A percentile compares a stretch with the other conserved stretches of the same genome.
These are phyloP conservation scores for Plasmodium blacklocki DNA, from an alignment of 169 alveolate species.

Conservation along the genomic window DNA sequence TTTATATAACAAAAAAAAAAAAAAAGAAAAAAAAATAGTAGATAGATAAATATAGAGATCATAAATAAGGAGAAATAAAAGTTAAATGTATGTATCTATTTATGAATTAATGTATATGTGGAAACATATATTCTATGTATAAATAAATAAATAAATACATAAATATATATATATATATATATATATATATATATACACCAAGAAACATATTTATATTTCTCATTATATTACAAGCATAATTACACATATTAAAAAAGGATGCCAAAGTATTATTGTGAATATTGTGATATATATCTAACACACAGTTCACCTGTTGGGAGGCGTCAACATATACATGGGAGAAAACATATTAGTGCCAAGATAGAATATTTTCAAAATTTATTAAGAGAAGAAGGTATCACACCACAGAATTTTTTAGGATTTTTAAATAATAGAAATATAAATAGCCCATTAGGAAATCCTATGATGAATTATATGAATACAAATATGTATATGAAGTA, in stretches of 20 bases:
- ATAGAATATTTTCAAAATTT: slow-evolving; percentile 96
- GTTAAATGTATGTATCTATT: background rate
- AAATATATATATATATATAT: background rate
- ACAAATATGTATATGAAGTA: slow-evolving; percentile 35
- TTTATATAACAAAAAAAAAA: too few species aligned
- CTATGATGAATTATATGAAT: slow-evolving; percentile 68
- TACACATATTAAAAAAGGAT: slow-evolving; percentile 80
- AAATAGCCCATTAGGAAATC: slow-evolving; percentile 32
- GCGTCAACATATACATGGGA: slow-evolving; percentile 97
- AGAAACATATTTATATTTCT: background rate
- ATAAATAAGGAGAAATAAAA: too few species aligned
- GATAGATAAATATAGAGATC: too few species aligned
- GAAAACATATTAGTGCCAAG: slow-evolving; percentile 98
- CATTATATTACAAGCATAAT: background rate
- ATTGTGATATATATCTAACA: slow-evolving; percentile 98
- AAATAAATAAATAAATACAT: background rate
- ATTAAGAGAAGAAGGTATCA: slow-evolving; percentile 77
- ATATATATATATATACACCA: background rate
- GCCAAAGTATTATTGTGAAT: slow-evolving; percentile 99
- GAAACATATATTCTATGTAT: background rate
- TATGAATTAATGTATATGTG: background rate
- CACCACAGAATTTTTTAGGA: slow-evolving; percentile 73
- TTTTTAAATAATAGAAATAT: slow-evolving; percentile 25
- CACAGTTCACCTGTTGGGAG: slow-evolving; percentile 99
- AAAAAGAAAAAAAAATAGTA: too few species aligned